Base-by-base conservation (phyloP, 192 early-diverging fungal species). In the Endogone sp. region DNA sequence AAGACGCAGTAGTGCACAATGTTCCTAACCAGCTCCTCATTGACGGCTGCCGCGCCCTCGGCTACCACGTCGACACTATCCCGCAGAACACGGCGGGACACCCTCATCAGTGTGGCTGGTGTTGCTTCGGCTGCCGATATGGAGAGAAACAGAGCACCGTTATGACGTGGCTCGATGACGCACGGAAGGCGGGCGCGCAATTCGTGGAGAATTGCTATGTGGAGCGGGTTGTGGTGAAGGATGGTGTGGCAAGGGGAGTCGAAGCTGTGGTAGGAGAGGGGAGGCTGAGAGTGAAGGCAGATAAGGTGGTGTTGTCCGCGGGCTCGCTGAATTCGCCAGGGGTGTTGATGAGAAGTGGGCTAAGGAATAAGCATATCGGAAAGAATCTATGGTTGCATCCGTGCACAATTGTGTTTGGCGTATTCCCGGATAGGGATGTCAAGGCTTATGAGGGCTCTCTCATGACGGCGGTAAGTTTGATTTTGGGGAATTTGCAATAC, bases 321-420 rank as follows among this genome's bases (percentile, higher is more conserved):
- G 92, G 92, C 2, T 84, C 87, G 0, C 75, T 94, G 49, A 76
- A 92, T 67, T 81, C 85, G 0, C 91, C 91, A 3, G 85, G 85
- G 23, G 64, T 94, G 2, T 68, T 94, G 49, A 71, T 78, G 23
- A 77, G 87, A 30, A 87, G 84, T 70, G 89, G 89, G 30, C 72
- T 94, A 54, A 86, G 83, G 58, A 91, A 91, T 71, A 79, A 79
- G 29, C 67, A 90, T 76, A 89, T 94, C 75, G 92, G 92, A 22
- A 70, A 79, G 2, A 73, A 92, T 63, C 73, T 94, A 29, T 65
- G 71, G 29, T 64, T 91, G 20, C 91, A 94, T 68, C 92, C 92
- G 29, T 82, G 77, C 28, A 44, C 64, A 16, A 60, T 83, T 56
- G 79, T 85, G 26, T 86, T 88, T 78, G 92, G 91, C 23, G 74